phyloP scores from a whole-genome alignment of 805 yeast genomes.

The Middelhovenomyces tepae region DNA sequence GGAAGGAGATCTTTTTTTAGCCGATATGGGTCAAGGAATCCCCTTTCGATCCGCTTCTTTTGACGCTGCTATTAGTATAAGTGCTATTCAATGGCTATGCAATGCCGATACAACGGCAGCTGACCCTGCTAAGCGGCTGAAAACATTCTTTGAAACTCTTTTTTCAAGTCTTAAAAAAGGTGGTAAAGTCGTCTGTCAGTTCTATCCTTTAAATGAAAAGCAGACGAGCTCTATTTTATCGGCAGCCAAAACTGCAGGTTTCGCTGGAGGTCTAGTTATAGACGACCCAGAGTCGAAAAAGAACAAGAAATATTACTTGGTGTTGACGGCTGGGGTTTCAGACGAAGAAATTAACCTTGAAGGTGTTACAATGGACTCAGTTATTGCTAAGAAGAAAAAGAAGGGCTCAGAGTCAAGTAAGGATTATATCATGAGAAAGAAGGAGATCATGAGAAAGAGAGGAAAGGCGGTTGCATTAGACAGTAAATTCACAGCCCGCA shows the following conservation, averaged over 20 bases:
- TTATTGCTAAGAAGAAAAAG: conserved; percentile 30
- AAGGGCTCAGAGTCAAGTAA: conserved; percentile 64
- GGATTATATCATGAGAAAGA: conserved; percentile 81
- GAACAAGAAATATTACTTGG: conserved; percentile 84
- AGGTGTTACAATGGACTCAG: conserved; percentile 69
- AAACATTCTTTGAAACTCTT: conserved; percentile 77
- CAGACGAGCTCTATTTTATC: conserved; percentile 70
- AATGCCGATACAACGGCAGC: conserved; percentile 80
- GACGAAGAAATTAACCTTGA: conserved; percentile 66
- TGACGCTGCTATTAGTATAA: conserved; percentile 91
- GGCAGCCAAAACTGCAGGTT: conserved; percentile 90
- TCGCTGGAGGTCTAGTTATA: conserved; percentile 89
- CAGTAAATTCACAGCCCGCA: conserved; percentile 86
- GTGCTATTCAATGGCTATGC: conserved; percentile 97
- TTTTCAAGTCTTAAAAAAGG: conserved; percentile 85
- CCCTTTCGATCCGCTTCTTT: conserved; percentile 95
- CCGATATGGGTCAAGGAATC: conserved; percentile 89
- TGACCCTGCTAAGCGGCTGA: conserved; percentile 75
- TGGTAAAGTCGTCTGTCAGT: conserved; percentile 95
- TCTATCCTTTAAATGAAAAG: conserved; percentile 84
- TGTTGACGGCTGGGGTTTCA: conserved; percentile 77
- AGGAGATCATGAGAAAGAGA: conserved; percentile 83
- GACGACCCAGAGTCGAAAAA: conserved; percentile 91
- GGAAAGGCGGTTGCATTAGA: conserved; percentile 85
- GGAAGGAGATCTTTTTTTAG: conserved; percentile 85